A percentile compares a stretch with the other conserved stretches of the same genome.
These are phyloP conservation scores for Candida morakotiae DNA, from an alignment of 805 yeast genomes.

Conservation along the genomic window DNA sequence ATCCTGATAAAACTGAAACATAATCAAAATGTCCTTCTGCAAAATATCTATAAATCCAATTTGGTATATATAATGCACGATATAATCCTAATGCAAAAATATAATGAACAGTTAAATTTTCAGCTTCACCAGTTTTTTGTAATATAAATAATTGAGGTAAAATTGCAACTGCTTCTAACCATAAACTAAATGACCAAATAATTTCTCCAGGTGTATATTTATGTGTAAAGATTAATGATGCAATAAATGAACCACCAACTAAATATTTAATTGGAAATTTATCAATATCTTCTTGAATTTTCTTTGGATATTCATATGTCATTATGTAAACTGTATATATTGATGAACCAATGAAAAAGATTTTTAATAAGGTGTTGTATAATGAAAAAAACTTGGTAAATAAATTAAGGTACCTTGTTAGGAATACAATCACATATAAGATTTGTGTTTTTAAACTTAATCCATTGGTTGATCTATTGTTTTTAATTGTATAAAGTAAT, in stretches of 20 bases:
- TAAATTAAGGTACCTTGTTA: constrained; percentile 37
- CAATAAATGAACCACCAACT: constrained; percentile 54
- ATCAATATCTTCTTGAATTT: constrained; percentile 58
- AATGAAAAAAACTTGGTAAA: constrained; percentile 55
- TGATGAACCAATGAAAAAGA: constrained; percentile 75
- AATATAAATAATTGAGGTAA: constrained; percentile 89
- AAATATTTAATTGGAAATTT: constrained; percentile 74
- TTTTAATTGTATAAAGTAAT: constrained; percentile 64
- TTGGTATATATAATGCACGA: constrained; percentile 86
- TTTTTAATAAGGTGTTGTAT: constrained; percentile 78
- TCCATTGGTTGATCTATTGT: constrained; percentile 69
- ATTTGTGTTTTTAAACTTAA: constrained; percentile 86
- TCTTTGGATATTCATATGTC: constrained; percentile 54
- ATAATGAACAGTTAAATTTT: constrained; percentile 84
- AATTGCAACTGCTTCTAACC: constrained; percentile 92
- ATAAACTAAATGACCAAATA: constrained; percentile 83
- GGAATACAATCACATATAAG: constrained; percentile 51
- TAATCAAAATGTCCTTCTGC: constrained; percentile 63
- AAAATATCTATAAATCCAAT: constrained; percentile 87
- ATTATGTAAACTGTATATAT: constrained; percentile 70
- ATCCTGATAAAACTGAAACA: constrained; percentile 72
- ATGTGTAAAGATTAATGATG: constrained; percentile 59
- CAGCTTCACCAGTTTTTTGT: constrained; percentile 85
- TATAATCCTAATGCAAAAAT: constrained; percentile 90
- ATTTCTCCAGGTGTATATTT: constrained; percentile 60